Conservation (phyloP, 1,139 yeast species). For the Yamadazyma atmosphaerica region DNA sequence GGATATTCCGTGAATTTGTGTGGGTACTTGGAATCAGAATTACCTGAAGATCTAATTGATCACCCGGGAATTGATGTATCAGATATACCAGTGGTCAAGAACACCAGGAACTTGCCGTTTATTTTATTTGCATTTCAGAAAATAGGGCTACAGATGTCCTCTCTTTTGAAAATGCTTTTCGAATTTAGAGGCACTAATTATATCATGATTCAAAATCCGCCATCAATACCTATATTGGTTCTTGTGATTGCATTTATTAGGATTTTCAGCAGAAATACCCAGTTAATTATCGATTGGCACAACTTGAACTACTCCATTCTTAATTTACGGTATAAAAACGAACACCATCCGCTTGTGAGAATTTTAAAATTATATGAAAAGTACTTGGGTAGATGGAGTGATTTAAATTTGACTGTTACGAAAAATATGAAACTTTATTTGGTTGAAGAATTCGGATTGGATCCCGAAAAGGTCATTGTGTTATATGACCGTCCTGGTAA, state of each 20-base stretch:
- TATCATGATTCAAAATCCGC: constrained; percentile 90
- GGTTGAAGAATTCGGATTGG: constrained; percentile 51
- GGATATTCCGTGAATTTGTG: constrained; percentile 81
- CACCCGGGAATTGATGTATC: constrained; percentile 53
- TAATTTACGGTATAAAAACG: constrained; percentile 58
- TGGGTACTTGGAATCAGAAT: constrained; percentile 71
- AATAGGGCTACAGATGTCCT: constrained; percentile 54
- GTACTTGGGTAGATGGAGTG: constrained; percentile 55
- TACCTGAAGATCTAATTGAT: constrained; percentile 52
- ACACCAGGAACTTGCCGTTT: constrained; percentile 49
- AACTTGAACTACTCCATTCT: constrained; percentile 86
- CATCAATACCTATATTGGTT: constrained; percentile 79
- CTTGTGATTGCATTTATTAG: constrained; percentile 57
- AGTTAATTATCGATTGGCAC: constrained; percentile 92
- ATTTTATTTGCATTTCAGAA: constrained; percentile 60
- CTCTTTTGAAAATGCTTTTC: constrained; percentile 48
- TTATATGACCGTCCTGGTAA: constrained; percentile 76
- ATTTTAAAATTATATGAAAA: constrained; percentile 59
- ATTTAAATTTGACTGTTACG: constrained; percentile 78
- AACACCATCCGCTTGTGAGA: constrained; percentile 62
- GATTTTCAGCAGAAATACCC: constrained; percentile 55
- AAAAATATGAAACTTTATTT: constrained; percentile 67
- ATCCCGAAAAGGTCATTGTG: constrained; percentile 35
- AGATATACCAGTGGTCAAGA: constrained; percentile 48
- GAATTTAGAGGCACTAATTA: constrained; percentile 63